A percentile compares a stretch with the other conserved stretches of the same genome.
Evolutionary conservation across 257 asterid species (phyloP).

Genomic region (Nyctanthes arbortristis): DNA sequence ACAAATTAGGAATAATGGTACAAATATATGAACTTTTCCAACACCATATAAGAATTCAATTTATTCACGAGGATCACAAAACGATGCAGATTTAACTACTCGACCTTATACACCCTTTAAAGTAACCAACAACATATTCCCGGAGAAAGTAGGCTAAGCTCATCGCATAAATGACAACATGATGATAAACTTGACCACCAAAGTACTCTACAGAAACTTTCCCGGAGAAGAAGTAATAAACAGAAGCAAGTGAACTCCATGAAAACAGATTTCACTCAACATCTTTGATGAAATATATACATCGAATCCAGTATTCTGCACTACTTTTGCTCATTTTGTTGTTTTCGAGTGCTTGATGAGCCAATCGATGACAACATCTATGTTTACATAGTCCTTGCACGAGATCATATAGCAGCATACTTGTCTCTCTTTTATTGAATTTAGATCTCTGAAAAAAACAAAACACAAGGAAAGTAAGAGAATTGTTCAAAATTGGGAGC

Average conservation of each 20-base stretch:
- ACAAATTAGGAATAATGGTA: not conserved
- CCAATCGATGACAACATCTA: constrained; percentile 85
- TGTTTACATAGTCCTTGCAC: constrained; percentile 82
- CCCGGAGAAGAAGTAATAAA: not conserved
- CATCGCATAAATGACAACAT: not conserved
- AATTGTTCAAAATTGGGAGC: not conserved
- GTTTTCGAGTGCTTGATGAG: constrained; percentile 25
- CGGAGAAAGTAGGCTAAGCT: not conserved
- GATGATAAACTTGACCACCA: not conserved
- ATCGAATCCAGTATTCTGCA: not conserved
- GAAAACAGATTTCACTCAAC: not conserved
- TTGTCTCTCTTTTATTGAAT: constrained; percentile 66
- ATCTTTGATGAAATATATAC: not conserved
- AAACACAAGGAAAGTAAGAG: not conserved
- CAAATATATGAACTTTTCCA: too few relatives aligned
- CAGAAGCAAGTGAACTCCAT: not conserved
- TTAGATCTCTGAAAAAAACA: constrained; percentile 49
- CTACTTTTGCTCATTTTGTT: not conserved
- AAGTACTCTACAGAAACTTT: not conserved
- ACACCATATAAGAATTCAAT: too few relatives aligned
- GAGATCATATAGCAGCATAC: constrained; percentile 97
- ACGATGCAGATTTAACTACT: too few relatives aligned
- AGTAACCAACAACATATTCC: not conserved
- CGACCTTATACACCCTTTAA: not conserved
- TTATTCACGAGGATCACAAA: too few relatives aligned